Evolutionary conservation across 495 filamentous ascomycete genomes (phyloP).

Genomic region (Penicillium odoratum): DNA sequence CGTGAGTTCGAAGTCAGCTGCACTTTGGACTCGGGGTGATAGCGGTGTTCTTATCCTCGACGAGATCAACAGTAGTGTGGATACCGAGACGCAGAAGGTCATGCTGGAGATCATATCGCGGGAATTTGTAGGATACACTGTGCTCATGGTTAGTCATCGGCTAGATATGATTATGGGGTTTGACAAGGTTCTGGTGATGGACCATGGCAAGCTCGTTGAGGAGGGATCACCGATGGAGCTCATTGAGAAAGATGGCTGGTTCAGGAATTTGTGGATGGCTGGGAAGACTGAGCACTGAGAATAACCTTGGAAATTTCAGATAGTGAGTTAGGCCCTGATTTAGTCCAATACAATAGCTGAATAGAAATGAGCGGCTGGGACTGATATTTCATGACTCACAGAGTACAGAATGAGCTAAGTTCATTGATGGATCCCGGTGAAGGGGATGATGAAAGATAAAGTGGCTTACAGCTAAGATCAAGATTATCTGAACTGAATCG

Average conservation of each 20-base stretch:
- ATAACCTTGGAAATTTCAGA: too few relatives aligned
- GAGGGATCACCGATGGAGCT: neutral
- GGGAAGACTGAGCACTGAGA: neutral
- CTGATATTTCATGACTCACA: too few relatives aligned
- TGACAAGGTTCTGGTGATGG: slow-evolving; percentile 3
- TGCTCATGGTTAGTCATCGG: slow-evolving; percentile 1
- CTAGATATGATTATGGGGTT: slow-evolving; percentile 1
- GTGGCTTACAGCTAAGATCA: too few relatives aligned
- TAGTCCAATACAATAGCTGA: too few relatives aligned
- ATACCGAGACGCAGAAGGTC: slow-evolving; percentile 1
- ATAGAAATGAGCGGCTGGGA: too few relatives aligned
- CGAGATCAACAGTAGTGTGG: neutral
- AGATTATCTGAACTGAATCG: too few relatives aligned
- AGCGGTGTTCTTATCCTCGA: slow-evolving; percentile 1
- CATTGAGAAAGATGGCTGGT: neutral
- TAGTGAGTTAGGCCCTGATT: too few relatives aligned
- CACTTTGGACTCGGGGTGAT: neutral
- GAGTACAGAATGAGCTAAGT: too few relatives aligned
- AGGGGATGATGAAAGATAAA: too few relatives aligned
- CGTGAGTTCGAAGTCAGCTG: neutral
- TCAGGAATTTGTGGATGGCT: neutral
- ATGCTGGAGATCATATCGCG: neutral
- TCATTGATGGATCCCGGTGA: too few relatives aligned
- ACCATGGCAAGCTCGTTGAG: slow-evolving; percentile 1
- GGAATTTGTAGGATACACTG: neutral